These are phyloP conservation scores for Acanthamoeba triangularis DNA, from an alignment of 208 protist species.

Conservation along the genomic window DNA sequence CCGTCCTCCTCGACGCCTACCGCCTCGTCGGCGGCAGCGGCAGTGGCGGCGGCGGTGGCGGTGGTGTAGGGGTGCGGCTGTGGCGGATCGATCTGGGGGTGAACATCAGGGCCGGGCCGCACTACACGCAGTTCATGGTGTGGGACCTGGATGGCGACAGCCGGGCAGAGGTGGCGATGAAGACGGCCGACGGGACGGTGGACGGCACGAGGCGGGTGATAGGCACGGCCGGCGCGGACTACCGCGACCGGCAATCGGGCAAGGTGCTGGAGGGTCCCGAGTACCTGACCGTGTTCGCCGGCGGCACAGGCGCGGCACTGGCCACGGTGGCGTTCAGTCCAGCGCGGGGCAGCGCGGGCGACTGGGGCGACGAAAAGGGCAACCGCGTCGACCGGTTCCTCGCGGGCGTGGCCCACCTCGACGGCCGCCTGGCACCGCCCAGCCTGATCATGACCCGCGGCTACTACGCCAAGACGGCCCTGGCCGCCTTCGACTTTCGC, in stretches of 20 bases:
- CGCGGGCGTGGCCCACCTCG: conserved; percentile 13
- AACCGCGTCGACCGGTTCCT: conserved; percentile 47
- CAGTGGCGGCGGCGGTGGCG: neutral
- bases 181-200: conserved; percentile 37
- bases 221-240: neutral
- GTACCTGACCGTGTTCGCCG: neutral
- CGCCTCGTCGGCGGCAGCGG: neutral
- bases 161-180: conserved; percentile 28
- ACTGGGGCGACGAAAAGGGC: conserved; percentile 1
- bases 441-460: neutral
- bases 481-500: neutral
- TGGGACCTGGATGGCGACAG: conserved; percentile 36
- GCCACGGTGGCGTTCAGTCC: neutral
- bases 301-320: neutral
- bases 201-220: conserved; percentile 3
- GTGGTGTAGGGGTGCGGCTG: neutral
- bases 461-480: neutral
- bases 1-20: conserved; percentile 5
- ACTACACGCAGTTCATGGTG: conserved; percentile 73
- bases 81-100: conserved; percentile 35
- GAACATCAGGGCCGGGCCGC: neutral
- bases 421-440: neutral
- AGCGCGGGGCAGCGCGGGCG: neutral
- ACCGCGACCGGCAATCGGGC: neutral
- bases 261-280: neutral